Evolutionary conservation across 2,329 filamentous ascomycete species (phyloP).

Genomic region (Colletotrichum tofieldiae): DNA sequence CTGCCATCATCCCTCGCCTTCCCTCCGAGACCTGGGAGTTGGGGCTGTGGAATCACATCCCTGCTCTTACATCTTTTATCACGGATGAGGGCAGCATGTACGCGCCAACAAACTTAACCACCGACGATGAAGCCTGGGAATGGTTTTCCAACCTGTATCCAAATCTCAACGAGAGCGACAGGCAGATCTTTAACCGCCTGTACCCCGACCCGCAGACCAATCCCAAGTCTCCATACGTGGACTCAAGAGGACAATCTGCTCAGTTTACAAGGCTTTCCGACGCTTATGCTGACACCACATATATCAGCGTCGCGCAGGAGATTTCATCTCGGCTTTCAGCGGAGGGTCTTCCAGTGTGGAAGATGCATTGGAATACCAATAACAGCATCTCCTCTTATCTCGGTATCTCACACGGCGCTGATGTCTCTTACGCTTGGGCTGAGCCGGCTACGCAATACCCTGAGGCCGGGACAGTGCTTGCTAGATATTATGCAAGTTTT

Average conservation of each 20-base stretch:
- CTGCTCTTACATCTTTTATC: conserved; percentile 19
- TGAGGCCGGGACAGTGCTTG: neutral
- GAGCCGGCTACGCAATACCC: conserved; percentile 28
- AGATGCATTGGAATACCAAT: conserved; percentile 57
- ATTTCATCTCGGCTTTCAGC: conserved; percentile 11
- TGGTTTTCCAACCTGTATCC: conserved; percentile 32
- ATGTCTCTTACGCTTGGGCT: conserved; percentile 22
- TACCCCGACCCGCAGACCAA: conserved; percentile 28
- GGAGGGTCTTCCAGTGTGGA: conserved; percentile 52
- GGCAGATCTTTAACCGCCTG: conserved; percentile 1
- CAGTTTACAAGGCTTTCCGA: conserved; percentile 24
- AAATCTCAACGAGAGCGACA: conserved; percentile 5
- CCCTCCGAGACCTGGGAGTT: conserved; percentile 25
- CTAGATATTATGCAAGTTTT: conserved; percentile 54
- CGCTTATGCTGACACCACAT: conserved; percentile 25
- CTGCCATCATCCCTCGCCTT: conserved; percentile 21
- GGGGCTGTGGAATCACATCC: conserved; percentile 16
- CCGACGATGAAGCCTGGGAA: conserved; percentile 21
- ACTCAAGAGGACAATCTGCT: conserved; percentile 19
- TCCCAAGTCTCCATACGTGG: neutral
- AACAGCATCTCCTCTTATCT: conserved; percentile 52
- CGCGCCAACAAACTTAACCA: conserved; percentile 29
- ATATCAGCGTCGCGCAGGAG: conserved; percentile 23
- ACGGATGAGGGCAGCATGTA: conserved; percentile 33
- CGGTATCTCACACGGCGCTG: conserved; percentile 26